These are phyloP conservation scores for Russula sp. DNA, from an alignment of 768 basidiomycete species.

Conservation along the genomic window DNA sequence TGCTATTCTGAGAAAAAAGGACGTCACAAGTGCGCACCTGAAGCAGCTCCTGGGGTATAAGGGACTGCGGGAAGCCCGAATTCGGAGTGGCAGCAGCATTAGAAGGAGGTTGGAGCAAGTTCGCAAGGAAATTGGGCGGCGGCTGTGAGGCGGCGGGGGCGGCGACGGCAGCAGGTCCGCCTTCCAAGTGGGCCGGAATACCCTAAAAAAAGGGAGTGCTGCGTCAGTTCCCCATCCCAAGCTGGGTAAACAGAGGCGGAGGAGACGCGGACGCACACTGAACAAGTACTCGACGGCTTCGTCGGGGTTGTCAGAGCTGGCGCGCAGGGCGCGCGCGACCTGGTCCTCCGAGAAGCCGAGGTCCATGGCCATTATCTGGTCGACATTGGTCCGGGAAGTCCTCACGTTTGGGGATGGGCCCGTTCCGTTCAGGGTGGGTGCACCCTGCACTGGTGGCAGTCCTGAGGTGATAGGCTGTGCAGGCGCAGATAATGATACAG, in stretches of 20 bases:
- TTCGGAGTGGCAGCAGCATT: constrained; percentile 33
- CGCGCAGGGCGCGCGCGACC: constrained; percentile 77
- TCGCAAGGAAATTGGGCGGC: constrained; percentile 31
- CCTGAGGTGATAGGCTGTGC: constrained; percentile 8
- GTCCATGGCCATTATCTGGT: constrained; percentile 83
- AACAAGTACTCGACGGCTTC: constrained; percentile 95
- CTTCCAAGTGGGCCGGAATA: constrained; percentile 61
- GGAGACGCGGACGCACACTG: constrained; percentile 48
- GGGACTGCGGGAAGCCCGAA: constrained; percentile 32
- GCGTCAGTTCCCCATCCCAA: constrained; percentile 12
- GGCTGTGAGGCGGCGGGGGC: constrained; percentile 28
- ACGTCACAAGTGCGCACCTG: constrained; percentile 44
- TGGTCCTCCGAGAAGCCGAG: constrained; percentile 77
- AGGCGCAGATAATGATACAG: not conserved
- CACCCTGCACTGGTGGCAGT: constrained; percentile 24
- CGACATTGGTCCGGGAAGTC: constrained; percentile 67
- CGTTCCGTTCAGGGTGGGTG: constrained; percentile 37
- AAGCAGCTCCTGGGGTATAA: constrained; percentile 74
- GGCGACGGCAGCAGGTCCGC: constrained; percentile 37
- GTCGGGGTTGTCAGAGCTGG: constrained; percentile 94
- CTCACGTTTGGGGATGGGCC: constrained; percentile 68
- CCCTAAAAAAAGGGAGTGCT: constrained; percentile 43
- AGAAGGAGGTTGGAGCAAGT: constrained; percentile 24
- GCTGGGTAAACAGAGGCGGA: not conserved
- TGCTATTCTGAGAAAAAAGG: not conserved